Evolutionary conservation across 2,329 filamentous ascomycete genomes (phyloP).

Genomic region (Neopestalotiopsis clavispora): DNA sequence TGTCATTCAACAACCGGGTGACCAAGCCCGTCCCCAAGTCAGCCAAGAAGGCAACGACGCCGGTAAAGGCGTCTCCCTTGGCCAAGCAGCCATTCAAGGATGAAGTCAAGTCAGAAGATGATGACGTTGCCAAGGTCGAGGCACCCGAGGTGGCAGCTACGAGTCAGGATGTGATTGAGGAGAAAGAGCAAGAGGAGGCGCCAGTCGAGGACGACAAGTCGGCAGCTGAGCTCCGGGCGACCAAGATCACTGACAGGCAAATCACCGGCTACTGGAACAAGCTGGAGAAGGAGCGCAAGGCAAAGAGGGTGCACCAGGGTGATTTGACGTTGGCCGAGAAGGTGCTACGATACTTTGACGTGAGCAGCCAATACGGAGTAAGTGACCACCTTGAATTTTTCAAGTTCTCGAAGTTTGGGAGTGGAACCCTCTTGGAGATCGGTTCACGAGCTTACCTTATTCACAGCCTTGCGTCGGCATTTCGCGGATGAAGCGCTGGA

Average conservation of each 20-base stretch:
- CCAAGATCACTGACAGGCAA: constrained; percentile 68
- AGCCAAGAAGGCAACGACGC: constrained; percentile 44
- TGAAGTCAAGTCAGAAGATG: constrained; percentile 21
- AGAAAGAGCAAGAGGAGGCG: constrained; percentile 32
- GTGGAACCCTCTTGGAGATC: background rate
- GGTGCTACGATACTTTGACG: constrained; percentile 89
- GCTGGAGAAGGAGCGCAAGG: constrained; percentile 71
- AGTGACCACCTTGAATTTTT: constrained; percentile 36
- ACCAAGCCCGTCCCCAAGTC: constrained; percentile 58
- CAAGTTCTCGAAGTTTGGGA: background rate
- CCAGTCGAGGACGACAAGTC: constrained; percentile 44
- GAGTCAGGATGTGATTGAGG: constrained; percentile 22
- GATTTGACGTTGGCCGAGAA: constrained; percentile 78
- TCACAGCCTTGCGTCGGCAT: constrained; percentile 88
- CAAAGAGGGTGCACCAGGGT: constrained; percentile 78
- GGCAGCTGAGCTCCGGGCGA: constrained; percentile 61
- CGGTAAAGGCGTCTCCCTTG: constrained; percentile 25
- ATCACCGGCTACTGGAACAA: constrained; percentile 79
- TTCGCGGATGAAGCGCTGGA: constrained; percentile 81
- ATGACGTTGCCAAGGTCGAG: constrained; percentile 26
- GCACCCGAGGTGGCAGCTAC: constrained; percentile 31
- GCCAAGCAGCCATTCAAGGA: constrained; percentile 29
- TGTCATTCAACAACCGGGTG: constrained; percentile 62
- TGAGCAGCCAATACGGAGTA: constrained; percentile 90
- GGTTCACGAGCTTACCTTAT: constrained; percentile 13